These are phyloP conservation scores for Graphiopsis chlorocephala DNA, from an alignment of 2,329 filamentous ascomycete genomes.

Conservation along the genomic window DNA sequence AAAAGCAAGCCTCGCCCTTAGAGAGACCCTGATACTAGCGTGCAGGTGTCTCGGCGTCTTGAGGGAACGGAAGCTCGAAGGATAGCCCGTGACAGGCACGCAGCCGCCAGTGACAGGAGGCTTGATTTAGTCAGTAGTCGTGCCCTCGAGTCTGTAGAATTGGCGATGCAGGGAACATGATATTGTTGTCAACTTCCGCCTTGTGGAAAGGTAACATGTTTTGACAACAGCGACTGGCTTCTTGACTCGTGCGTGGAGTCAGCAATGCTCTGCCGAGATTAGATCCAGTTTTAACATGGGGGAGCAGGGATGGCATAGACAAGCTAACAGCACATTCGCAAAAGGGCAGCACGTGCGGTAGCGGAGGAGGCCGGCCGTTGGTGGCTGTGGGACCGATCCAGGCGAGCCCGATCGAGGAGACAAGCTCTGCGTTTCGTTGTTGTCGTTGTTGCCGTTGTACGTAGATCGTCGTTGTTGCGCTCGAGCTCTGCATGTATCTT, in stretches of 20 bases:
- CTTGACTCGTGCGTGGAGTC: background rate
- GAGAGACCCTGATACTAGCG: constrained; percentile 1
- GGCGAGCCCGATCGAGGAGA: background rate
- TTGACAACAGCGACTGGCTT: background rate
- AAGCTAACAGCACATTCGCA: background rate
- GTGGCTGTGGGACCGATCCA: background rate
- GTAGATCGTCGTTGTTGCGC: background rate
- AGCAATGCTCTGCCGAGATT: background rate
- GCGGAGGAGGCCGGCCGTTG: background rate
- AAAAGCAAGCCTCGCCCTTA: background rate
- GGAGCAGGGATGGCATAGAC: background rate
- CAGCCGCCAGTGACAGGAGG: background rate
- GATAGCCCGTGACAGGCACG: background rate
- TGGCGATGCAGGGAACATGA: background rate
- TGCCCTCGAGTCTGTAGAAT: background rate
- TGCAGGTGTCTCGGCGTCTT: constrained; percentile 2
- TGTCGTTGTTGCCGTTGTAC: background rate
- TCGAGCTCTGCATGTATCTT: background rate
- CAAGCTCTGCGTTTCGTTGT: background rate
- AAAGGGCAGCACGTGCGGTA: background rate
- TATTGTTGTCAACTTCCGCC: background rate
- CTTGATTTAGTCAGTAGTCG: background rate
- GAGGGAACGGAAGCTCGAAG: background rate
- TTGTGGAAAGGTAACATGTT: background rate
- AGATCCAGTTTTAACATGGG: background rate